Evolutionary conservation across 106 monocot genomes (phyloP), one percentile per base, ranked within the genome.

Genomic region (Dendrobium nobile): DNA sequence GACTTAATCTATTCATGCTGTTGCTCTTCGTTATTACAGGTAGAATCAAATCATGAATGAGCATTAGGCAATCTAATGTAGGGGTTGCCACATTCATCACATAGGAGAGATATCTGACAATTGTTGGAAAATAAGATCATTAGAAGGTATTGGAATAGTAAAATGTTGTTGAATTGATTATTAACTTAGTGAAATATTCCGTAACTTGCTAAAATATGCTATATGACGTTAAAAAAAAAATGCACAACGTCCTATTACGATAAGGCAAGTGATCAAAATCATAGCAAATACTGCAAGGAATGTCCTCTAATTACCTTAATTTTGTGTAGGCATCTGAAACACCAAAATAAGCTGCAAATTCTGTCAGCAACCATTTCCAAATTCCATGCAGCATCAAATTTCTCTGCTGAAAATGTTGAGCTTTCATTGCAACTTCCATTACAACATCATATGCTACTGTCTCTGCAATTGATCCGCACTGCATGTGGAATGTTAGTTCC

Each of bases 81-180:
- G 95, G 95, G 24, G 95, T 95, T 77, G 95, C 92, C 43, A 95
- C 92, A 87, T 95, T 92, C 92, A 95, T 95, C 64, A 92, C 84
- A 89, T 95, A 95, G 80, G 95, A 87, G 55, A 95, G 89, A 70
- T 92, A 95, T 86, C 94, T 95, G 76, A 27, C 28, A 48, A 73
- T 42, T 42, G 28, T 73, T 42, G 28, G 28, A 15, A 40, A 27
- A 20, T 48, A 44, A 74, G 15, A 31, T 70, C 37, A 13, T 70
- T 33, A 70, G 7, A 2, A 70, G 26, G 0, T 67, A 24, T 16
- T 80, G 31, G 70, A 61, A 20, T 2, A 51, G 2, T 2, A 61
- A 61, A 22, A n/a, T 61, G 61, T 61, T 19, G n/a, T n/a, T 72
- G 31, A 33, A 28, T 4, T 24, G 45, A 28, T 27, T 67, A 27